Percentiles rank a stretch among this genome's conserved stretches.
Evolutionary conservation across 495 filamentous ascomycete species (phyloP).

Genomic region (Bryoglossum gracile): DNA sequence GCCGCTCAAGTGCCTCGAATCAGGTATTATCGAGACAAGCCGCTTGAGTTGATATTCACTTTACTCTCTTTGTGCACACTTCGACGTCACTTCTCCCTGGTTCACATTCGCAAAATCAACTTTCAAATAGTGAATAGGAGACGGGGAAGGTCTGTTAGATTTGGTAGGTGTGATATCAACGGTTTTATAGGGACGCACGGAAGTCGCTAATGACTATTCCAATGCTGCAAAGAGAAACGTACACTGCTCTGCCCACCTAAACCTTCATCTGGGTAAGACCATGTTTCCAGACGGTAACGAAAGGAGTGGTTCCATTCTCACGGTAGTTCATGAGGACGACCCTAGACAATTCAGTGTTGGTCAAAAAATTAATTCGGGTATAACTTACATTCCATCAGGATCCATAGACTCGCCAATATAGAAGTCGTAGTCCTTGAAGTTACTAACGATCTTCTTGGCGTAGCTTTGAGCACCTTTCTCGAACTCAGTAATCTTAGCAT

Average conservation of each 20-base stretch:
- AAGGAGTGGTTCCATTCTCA: constrained; percentile 90
- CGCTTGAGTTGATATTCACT: too few relatives aligned
- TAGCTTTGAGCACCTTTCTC: constrained; percentile 63
- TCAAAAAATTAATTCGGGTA: neutral
- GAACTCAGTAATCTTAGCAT: constrained; percentile 64
- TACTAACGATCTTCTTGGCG: constrained; percentile 69
- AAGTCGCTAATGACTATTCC: constrained; percentile 6
- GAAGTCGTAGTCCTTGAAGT: constrained; percentile 94
- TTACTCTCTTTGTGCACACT: too few relatives aligned
- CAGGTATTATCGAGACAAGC: too few relatives aligned
- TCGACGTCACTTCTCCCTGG: too few relatives aligned
- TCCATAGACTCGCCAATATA: constrained; percentile 88
- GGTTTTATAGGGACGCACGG: neutral
- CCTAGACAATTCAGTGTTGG: constrained; percentile 43
- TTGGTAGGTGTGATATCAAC: constrained; percentile 14
- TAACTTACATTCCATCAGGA: constrained; percentile 76
- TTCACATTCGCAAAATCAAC: too few relatives aligned
- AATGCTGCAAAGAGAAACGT: constrained; percentile 8
- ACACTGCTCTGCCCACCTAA: constrained; percentile 38
- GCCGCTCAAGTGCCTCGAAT: too few relatives aligned
- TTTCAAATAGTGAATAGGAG: too few relatives aligned
- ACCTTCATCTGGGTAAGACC: constrained; percentile 89
- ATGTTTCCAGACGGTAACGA: constrained; percentile 89
- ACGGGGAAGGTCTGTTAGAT: neutral
- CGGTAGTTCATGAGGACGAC: constrained; percentile 94